Evolutionary conservation across 768 basidiomycete species (phyloP).

Genomic region (Cystoderma amianthinum): DNA sequence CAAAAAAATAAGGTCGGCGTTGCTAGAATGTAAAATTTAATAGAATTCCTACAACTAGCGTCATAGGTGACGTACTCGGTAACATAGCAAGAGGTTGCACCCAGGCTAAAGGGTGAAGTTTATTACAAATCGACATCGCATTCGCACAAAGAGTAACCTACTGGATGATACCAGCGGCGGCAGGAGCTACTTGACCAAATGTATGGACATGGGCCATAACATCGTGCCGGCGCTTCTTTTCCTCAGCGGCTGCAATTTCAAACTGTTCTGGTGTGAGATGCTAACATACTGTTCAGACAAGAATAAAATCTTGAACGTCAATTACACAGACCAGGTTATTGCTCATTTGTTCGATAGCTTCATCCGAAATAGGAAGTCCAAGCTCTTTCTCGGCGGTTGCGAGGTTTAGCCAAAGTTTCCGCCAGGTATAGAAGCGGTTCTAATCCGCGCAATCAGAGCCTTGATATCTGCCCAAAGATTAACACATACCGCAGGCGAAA

Average conservation of each 20-base stretch:
- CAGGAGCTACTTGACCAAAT: slow-evolving; percentile 88
- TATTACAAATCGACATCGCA: not conserved
- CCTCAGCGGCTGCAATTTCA: slow-evolving; percentile 84
- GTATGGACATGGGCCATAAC: slow-evolving; percentile 99
- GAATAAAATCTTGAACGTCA: slow-evolving; percentile 1
- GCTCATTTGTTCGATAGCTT: slow-evolving; percentile 93
- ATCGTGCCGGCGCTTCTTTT: slow-evolving; percentile 96
- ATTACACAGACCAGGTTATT: slow-evolving; percentile 77
- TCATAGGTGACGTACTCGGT: slow-evolving; percentile 67
- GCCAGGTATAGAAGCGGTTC: slow-evolving; percentile 96
- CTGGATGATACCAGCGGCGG: slow-evolving; percentile 96
- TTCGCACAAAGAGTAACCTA: slow-evolving; percentile 23
- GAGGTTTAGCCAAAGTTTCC: slow-evolving; percentile 91
- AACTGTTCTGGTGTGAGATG: slow-evolving; percentile 85
- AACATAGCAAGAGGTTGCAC: slow-evolving; percentile 98
- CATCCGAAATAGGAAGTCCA: slow-evolving; percentile 82
- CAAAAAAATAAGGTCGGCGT: slow-evolving; percentile 97
- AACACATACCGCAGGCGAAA: slow-evolving; percentile 79
- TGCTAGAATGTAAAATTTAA: slow-evolving; percentile 40
- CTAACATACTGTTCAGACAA: slow-evolving; percentile 27
- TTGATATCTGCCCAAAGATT: slow-evolving; percentile 1
- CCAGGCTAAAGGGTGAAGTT: slow-evolving; percentile 45
- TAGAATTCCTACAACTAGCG: not conserved
- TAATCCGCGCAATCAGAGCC: slow-evolving; percentile 20
- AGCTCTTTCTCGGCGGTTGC: slow-evolving; percentile 96